A percentile compares a stretch with the other conserved stretches of the same genome.
Conservation (phyloP, 441 rosid species). For the Croton laevigatus region DNA sequence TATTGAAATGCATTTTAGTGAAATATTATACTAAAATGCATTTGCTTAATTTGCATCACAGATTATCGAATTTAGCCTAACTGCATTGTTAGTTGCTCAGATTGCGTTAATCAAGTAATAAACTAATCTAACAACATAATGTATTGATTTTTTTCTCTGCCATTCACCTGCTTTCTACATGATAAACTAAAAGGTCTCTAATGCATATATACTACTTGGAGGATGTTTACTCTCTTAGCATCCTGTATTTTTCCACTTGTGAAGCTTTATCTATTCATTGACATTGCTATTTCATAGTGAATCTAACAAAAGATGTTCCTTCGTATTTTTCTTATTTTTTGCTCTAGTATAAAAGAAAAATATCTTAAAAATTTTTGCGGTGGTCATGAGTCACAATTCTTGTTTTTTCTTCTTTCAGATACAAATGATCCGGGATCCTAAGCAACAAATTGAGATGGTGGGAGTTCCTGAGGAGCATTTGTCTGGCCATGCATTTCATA, state of each 20-base stretch:
- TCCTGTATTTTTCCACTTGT: not conserved
- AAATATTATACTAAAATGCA: too few relatives aligned
- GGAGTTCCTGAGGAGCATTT: conserved; percentile 88
- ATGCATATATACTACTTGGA: not conserved
- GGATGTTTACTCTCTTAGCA: not conserved
- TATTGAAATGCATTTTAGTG: too few relatives aligned
- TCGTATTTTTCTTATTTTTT: too few relatives aligned
- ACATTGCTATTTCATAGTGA: not conserved
- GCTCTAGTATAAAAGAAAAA: too few relatives aligned
- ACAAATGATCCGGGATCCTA: conserved; percentile 77
- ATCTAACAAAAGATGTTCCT: too few relatives aligned
- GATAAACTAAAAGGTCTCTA: not conserved
- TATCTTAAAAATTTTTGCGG: not conserved
- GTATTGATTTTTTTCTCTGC: not conserved
- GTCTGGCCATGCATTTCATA: conserved; percentile 86
- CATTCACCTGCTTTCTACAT: not conserved
- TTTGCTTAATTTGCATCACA: too few relatives aligned
- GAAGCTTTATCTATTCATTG: too few relatives aligned
- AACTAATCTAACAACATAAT: not conserved
- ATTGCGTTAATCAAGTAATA: too few relatives aligned
- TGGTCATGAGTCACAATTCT: not conserved
- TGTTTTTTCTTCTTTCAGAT: conserved; percentile 33
- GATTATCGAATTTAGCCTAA: too few relatives aligned
- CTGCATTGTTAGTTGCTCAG: too few relatives aligned
- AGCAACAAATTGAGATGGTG: conserved; percentile 70